These are phyloP conservation scores for Ostreobium quekettii DNA, from an alignment of 139 green algal genomes.

Conservation along the genomic window DNA sequence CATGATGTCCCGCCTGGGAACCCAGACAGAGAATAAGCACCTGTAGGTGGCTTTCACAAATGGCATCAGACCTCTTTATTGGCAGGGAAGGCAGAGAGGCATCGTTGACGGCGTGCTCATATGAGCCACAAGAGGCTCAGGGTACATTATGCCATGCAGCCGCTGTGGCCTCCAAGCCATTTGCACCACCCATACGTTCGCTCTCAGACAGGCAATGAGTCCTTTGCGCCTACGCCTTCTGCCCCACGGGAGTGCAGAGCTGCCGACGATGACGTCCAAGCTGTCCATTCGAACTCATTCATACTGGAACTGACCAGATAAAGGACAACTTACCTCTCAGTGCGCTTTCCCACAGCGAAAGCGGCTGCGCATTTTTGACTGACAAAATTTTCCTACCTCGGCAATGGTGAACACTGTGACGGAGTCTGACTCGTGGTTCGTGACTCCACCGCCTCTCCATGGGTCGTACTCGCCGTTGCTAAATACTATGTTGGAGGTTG, in stretches of 20 bases:
- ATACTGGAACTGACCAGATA: neutral
- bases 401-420: conserved; percentile 50
- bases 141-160: neutral
- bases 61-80: neutral
- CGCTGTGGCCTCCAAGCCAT: neutral
- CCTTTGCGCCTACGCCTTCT: neutral
- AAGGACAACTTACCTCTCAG: neutral
- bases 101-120: no score
- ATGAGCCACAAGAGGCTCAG: neutral
- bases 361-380: no score
- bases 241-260: neutral
- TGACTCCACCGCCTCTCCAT: conserved; percentile 48
- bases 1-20: conserved; percentile 16
- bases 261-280: neutral
- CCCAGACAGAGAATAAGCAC: neutral
- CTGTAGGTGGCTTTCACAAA: neutral
- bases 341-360: no score
- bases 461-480: conserved; percentile 78
- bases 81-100: no score
- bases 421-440: conserved; percentile 37
- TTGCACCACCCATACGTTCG: neutral
- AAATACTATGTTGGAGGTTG: conserved; percentile 56
- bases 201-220: neutral
- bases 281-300: neutral
- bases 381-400: no score